Percentiles rank a stretch among this genome's conserved stretches.
Conservation (phyloP, 352 stramenopile species). For the Albugo candida region DNA sequence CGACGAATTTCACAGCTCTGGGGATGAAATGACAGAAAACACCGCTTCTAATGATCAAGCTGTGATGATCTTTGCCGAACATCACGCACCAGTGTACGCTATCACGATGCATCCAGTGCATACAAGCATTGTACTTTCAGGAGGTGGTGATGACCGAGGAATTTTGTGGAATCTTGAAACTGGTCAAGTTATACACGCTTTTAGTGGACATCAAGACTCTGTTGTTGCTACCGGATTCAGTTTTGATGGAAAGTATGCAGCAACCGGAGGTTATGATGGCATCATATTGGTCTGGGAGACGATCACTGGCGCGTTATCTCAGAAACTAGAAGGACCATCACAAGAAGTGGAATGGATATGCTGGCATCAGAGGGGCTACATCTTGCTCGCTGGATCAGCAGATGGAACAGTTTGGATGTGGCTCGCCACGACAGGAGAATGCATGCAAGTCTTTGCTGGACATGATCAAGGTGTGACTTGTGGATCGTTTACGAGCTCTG, state of each 20-base stretch:
- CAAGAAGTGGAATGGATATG: conserved; percentile 81
- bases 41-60: conserved; percentile 23
- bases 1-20: conserved; percentile 25
- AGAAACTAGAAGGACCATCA: conserved; percentile 73
- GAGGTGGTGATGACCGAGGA: conserved; percentile 63
- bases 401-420: conserved; percentile 86
- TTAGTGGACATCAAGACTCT: conserved; percentile 63
- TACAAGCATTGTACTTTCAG: conserved; percentile 58
- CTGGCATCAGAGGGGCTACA: conserved; percentile 83
- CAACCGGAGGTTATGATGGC: conserved; percentile 71
- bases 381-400: conserved; percentile 73
- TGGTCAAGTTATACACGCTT: conserved; percentile 49
- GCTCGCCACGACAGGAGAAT: conserved; percentile 87
- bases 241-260: conserved; percentile 74
- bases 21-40: conserved; percentile 35
- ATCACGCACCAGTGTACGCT: conserved; percentile 61
- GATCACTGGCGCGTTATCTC: conserved; percentile 48
- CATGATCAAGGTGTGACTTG: conserved; percentile 91
- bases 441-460: conserved; percentile 95
- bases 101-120: conserved; percentile 66
- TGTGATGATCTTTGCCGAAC: conserved; percentile 38
- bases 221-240: conserved; percentile 73
- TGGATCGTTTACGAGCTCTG: conserved; percentile 86
- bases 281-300: conserved; percentile 82
- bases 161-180: conserved; percentile 79